Evolutionary conservation across 495 filamentous ascomycete genomes (phyloP), one percentile per base, ranked within the genome.

Genomic region (Aspergillus nidulans): DNA sequence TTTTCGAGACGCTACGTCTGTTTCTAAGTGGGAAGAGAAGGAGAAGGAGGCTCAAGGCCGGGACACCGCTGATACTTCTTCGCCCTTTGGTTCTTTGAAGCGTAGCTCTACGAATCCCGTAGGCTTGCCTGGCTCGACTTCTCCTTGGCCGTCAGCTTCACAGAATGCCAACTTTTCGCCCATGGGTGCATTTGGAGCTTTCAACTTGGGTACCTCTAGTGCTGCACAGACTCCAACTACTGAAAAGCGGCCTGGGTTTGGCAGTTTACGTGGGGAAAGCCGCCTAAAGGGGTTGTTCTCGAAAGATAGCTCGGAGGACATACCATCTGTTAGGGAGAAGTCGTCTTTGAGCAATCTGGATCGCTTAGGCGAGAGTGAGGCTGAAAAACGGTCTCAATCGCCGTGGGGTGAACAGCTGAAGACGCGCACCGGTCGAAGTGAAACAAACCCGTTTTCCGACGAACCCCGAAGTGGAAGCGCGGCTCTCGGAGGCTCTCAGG

Each of bases 131-230:
- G 84, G 75, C 36, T 74, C 77, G 10, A 68, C 77, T 39, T 91
- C 89, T 12, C 85, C 89, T 1, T 96, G 91, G 91, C 68, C 66
- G 13, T 67, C 75, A 15, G 71, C 82, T 18, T 78, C 86, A 8
- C 77, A 77, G 43, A 83, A 69, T 67, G 74, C 77, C 55, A 76
- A 73, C 30, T 80, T 89, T 55, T 79, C 86, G 4, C 83, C 84
- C 4, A 88, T 92, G 76, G 90, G 90, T 23, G 82, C 86, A n/a
- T 96, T 96, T 71, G 90, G 91, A 10, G 92, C 81, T 53, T 96
- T 96, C 64, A 84, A 84, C 9, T 66, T 91, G 20, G 79, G 77
- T n/a, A 64, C 72, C 13, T 63, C 61, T 24, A 53, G 67, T 4
- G 68, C 69, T 15, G 77, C 75, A 36, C 43, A 41, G 19, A 81